phyloP scores from a whole-genome alignment of 2,329 filamentous ascomycete genomes.

The Xylariaceae sp. region DNA sequence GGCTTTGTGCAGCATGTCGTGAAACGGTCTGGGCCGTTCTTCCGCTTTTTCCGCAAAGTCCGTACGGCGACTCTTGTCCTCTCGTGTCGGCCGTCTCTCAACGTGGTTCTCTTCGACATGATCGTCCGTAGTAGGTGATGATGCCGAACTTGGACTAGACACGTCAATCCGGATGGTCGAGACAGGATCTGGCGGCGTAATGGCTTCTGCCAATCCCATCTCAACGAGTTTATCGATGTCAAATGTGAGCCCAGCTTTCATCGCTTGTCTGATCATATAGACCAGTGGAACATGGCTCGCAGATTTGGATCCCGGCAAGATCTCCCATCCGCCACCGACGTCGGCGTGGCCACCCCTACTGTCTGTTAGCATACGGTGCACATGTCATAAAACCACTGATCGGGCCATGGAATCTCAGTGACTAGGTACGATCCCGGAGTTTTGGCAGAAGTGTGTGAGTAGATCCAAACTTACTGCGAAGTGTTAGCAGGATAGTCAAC shows the following conservation, averaged over 20 bases:
- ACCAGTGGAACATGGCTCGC: conserved; percentile 63
- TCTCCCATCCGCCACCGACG: conserved; percentile 70
- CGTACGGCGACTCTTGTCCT: conserved; percentile 18
- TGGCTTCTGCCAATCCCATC: conserved; percentile 50
- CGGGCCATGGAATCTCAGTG: background rate
- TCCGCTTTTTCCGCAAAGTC: conserved; percentile 15
- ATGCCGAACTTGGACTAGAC: conserved; percentile 23
- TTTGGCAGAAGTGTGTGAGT: too few species aligned
- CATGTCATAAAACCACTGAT: background rate
- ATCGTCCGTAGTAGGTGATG: background rate
- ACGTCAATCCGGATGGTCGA: conserved; percentile 35
- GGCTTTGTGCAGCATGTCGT: conserved; percentile 53
- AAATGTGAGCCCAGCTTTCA: conserved; percentile 62
- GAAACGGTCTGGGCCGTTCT: conserved; percentile 40
- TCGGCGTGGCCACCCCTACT: conserved; percentile 64
- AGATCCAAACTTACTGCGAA: conserved; percentile 13
- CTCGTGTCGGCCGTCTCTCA: background rate
- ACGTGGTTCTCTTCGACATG: background rate
- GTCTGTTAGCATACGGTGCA: conserved; percentile 1
- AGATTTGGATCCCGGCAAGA: conserved; percentile 51
- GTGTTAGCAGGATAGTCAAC: background rate
- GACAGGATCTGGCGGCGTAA: conserved; percentile 8
- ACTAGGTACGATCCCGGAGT: too few species aligned
- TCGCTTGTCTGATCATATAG: conserved; percentile 64
- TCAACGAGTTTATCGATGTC: conserved; percentile 62